Conservation (phyloP, 2,329 filamentous ascomycete species). For the Epichloe sp. region DNA sequence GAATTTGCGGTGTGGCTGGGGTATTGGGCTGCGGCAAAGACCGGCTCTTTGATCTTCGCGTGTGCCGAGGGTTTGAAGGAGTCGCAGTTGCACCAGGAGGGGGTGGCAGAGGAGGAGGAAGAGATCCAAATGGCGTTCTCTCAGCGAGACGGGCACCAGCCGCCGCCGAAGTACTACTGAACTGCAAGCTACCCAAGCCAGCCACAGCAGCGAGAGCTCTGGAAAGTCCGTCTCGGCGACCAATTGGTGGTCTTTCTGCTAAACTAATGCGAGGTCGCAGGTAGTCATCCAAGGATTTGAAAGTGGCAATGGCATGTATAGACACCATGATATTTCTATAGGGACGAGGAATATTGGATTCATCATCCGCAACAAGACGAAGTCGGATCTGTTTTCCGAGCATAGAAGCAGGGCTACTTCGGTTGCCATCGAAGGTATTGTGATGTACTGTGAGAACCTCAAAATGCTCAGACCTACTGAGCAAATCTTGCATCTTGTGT, state of each 20-base stretch:
- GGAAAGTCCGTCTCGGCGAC: constrained; percentile 51
- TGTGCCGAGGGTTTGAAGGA: constrained; percentile 30
- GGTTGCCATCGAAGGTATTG: constrained; percentile 77
- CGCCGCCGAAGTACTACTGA: constrained; percentile 31
- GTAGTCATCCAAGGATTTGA: constrained; percentile 94
- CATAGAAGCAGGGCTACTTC: constrained; percentile 89
- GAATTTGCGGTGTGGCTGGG: constrained; percentile 27
- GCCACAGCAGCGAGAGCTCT: constrained; percentile 65
- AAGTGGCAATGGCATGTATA: constrained; percentile 95
- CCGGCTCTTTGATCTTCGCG: constrained; percentile 35
- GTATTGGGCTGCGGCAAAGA: constrained; percentile 26
- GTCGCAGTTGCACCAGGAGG: constrained; percentile 17
- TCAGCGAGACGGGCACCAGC: constrained; percentile 34
- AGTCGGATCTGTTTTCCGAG: constrained; percentile 88
- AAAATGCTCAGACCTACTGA: constrained; percentile 95
- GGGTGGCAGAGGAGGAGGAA: constrained; percentile 17
- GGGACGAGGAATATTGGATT: constrained; percentile 73
- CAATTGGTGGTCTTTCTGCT: constrained; percentile 52
- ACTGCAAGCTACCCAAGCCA: constrained; percentile 51
- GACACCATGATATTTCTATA: constrained; percentile 97
- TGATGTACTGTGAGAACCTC: constrained; percentile 94
- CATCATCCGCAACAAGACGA: constrained; percentile 77
- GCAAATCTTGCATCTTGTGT: constrained; percentile 86
- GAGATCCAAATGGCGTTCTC: constrained; percentile 26
- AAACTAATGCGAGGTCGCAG: constrained; percentile 77